Evolutionary conservation across 1,139 yeast genomes (phyloP), one percentile per base, ranked within the genome.

Genomic region (Yamadazyma dushanensis): DNA sequence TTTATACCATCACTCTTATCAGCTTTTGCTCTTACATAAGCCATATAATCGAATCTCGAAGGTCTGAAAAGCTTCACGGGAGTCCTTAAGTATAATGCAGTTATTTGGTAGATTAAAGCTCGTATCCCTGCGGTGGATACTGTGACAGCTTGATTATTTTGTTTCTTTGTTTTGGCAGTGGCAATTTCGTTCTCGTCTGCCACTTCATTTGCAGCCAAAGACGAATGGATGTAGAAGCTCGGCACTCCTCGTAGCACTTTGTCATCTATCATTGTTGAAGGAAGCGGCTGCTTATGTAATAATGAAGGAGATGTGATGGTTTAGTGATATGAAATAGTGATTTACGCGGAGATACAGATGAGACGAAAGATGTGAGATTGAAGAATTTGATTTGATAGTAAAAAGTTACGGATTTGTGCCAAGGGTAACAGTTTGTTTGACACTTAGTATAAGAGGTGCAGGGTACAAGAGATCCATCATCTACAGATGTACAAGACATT

Each of bases 61-160:
- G 97, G 97, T 24, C 96, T 70, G 56, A 90, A 90, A 18, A 90
- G 69, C 60, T 90, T 90, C 33, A 88, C 84, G 0, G 90, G 86
- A 0, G 95, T 85, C 38, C 97, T 70, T 30, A 89, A 60, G 54
- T 89, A 90, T 28, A 90, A 65, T 0, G 92, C 68, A 33, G 88
- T 83, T 30, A 89, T 47, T 59, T 90, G 96, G 42, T 84, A 80
- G n/a, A 85, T 70, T 26, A 88, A 49, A 0, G 96, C 96, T 32
- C 97, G 68, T 7, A 87, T 78, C 38, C 95, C 88, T 0, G 96
- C 96, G 1, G 95, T 81, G 8, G 87, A 73, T 13, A 68, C 50
- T 3, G 76, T 56, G 1, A 69, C 73, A 1, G 68, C 58, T 41
- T 65, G 68, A 42, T 67, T 66, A 31, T 29, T 41, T 26, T 31